Conservation (phyloP, 371 early-diverging fungal genomes). For the Mucor indicus region DNA sequence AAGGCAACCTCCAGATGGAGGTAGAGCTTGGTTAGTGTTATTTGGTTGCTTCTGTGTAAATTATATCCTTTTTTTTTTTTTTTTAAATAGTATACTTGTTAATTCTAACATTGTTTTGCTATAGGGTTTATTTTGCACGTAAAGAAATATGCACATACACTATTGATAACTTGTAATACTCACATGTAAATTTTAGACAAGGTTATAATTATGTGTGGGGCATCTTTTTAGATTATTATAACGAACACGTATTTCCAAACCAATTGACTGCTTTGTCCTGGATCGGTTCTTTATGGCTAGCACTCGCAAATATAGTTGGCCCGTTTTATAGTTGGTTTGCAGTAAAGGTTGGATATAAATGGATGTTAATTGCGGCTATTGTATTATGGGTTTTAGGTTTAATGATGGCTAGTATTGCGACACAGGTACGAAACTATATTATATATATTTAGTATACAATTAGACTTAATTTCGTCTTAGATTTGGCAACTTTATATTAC, state of each 20-base stretch:
- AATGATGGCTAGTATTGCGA: conserved; percentile 61
- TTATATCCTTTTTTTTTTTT: not conserved
- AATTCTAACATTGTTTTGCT: not conserved
- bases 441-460: conserved; percentile 34
- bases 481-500: conserved; percentile 65
- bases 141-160: conserved; percentile 4
- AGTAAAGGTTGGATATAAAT: conserved; percentile 50
- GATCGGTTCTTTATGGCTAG: conserved; percentile 40
- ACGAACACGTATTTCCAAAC: conserved; percentile 24
- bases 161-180: not conserved
- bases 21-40: conserved; percentile 26
- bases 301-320: conserved; percentile 33
- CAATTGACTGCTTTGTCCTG: conserved; percentile 41
- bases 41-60: conserved; percentile 28
- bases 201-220: conserved; percentile 38
- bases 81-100: not conserved
- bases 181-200: conserved; percentile 19
- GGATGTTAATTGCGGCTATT: conserved; percentile 45
- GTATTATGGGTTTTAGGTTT: conserved; percentile 50
- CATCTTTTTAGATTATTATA: conserved; percentile 36
- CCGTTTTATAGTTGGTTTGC: conserved; percentile 46
- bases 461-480: not conserved
- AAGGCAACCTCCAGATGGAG: conserved; percentile 25
- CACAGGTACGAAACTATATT: conserved; percentile 55
- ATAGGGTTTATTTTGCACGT: conserved; percentile 40